Percentiles rank a stretch among this genome's conserved stretches.
Conservation (phyloP, 176 grass and related monocot genomes). For the Carex cristatella region DNA sequence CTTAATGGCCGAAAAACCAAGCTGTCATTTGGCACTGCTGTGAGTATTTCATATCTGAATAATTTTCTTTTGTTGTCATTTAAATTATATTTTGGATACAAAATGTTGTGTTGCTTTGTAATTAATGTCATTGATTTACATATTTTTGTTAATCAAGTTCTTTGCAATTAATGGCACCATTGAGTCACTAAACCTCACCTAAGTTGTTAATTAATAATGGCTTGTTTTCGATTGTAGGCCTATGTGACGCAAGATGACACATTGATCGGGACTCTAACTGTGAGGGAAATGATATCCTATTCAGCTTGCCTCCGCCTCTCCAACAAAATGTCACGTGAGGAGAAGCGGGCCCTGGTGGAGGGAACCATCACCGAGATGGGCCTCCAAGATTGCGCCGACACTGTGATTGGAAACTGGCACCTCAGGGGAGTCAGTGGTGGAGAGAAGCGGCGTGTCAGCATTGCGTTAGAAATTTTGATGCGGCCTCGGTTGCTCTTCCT, state of each 20-base stretch:
- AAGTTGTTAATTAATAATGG: not conserved
- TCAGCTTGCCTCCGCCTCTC: constrained; percentile 89
- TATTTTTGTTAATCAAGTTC: not conserved
- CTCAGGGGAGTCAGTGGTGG: constrained; percentile 91
- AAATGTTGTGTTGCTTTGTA: not conserved
- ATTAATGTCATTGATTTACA: not conserved
- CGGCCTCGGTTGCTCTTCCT: constrained; percentile 94
- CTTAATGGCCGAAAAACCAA: constrained; percentile 95
- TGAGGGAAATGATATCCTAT: constrained; percentile 94
- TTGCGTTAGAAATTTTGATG: constrained; percentile 97
- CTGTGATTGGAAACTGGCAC: constrained; percentile 96
- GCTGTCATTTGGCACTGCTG: constrained; percentile 95
- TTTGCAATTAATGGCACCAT: not conserved
- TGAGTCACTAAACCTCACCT: not conserved
- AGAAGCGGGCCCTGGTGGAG: constrained; percentile 88
- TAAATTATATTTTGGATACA: not conserved
- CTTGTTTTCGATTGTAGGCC: constrained; percentile 33
- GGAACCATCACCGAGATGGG: constrained; percentile 95
- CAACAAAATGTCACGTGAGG: constrained; percentile 78
- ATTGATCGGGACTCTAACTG: constrained; percentile 94
- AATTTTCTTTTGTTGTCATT: not conserved
- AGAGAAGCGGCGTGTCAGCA: constrained; percentile 97
- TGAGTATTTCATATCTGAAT: constrained; percentile 18
- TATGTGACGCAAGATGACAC: constrained; percentile 99
- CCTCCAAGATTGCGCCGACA: constrained; percentile 94